phyloP scores from a whole-genome alignment of 352 stramenopile genomes.

The Phytophthora aleatoria region DNA sequence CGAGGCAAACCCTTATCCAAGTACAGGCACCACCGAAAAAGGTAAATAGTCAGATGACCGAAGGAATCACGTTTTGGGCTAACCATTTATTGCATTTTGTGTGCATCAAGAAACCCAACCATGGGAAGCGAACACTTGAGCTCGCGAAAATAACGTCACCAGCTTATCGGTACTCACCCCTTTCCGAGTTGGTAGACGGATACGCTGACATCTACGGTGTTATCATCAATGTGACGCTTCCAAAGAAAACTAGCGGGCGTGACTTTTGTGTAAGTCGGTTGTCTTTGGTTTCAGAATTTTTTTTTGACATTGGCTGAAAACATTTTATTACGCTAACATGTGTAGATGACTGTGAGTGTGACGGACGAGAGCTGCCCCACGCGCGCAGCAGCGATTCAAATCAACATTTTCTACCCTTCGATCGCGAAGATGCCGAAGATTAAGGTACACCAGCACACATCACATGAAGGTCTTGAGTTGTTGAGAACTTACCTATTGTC shows the following conservation, averaged over 20 bases:
- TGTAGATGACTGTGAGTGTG: constrained; percentile 73
- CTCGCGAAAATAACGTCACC: constrained; percentile 31
- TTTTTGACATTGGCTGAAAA: not conserved
- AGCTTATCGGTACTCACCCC: constrained; percentile 61
- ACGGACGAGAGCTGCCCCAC: constrained; percentile 65
- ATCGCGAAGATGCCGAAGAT: constrained; percentile 66
- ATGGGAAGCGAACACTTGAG: constrained; percentile 58
- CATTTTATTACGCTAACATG: not conserved
- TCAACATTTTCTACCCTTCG: constrained; percentile 72
- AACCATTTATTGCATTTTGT: not conserved
- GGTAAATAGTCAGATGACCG: constrained; percentile 3
- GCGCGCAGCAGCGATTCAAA: constrained; percentile 55
- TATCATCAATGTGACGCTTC: constrained; percentile 74
- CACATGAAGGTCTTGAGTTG: not conserved
- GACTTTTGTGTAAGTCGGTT: constrained; percentile 67
- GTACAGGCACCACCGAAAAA: constrained; percentile 13
- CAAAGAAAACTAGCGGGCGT: constrained; percentile 59
- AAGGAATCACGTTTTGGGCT: not conserved
- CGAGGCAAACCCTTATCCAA: constrained; percentile 8
- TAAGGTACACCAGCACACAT: constrained; percentile 38
- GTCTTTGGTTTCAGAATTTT: not conserved
- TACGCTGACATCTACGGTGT: constrained; percentile 72
- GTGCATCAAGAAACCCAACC: constrained; percentile 10
- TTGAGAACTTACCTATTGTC: constrained; percentile 4
- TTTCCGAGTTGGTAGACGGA: constrained; percentile 63